Evolutionary conservation across 371 early-diverging fungal genomes (phyloP).

Genomic region (Basidiobolus meristosporus): DNA sequence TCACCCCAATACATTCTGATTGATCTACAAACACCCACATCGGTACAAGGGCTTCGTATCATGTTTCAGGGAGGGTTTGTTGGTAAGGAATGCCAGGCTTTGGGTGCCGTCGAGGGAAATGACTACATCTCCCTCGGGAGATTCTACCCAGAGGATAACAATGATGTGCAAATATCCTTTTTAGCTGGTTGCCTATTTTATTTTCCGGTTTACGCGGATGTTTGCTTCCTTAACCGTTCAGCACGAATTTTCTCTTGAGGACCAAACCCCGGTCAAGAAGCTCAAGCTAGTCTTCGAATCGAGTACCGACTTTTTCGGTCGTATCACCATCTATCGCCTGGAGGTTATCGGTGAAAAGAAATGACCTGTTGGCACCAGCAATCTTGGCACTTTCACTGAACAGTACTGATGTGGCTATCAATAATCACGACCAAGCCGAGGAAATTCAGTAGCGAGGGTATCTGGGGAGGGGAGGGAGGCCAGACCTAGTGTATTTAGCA

Average conservation of each 20-base stretch:
- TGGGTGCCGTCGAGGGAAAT: constrained; percentile 10
- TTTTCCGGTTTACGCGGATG: no score
- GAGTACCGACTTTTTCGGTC: constrained; percentile 78
- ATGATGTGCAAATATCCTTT: constrained; percentile 24
- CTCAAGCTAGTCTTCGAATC: constrained; percentile 49
- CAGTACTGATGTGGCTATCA: no score
- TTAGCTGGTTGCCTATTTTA: not conserved
- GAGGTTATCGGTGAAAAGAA: constrained; percentile 35
- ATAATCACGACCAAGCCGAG: no score
- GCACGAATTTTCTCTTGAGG: no score
- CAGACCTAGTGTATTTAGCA: no score
- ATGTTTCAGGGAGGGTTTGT: constrained; percentile 91
- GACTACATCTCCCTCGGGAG: constrained; percentile 19
- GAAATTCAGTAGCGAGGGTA: no score
- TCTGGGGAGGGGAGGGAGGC: no score
- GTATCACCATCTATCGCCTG: constrained; percentile 63
- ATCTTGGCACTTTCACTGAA: no score
- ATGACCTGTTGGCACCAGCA: no score
- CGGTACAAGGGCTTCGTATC: constrained; percentile 18
- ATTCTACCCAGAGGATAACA: constrained; percentile 53
- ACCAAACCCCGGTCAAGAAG: no score
- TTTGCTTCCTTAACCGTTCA: no score
- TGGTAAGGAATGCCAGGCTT: constrained; percentile 39
- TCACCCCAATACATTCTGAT: constrained; percentile 61
- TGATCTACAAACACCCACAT: constrained; percentile 37